Evolutionary conservation across 257 asterid species (phyloP), one percentile per base, ranked within the genome.

Genomic region (Oldenlandia corymbosa): DNA sequence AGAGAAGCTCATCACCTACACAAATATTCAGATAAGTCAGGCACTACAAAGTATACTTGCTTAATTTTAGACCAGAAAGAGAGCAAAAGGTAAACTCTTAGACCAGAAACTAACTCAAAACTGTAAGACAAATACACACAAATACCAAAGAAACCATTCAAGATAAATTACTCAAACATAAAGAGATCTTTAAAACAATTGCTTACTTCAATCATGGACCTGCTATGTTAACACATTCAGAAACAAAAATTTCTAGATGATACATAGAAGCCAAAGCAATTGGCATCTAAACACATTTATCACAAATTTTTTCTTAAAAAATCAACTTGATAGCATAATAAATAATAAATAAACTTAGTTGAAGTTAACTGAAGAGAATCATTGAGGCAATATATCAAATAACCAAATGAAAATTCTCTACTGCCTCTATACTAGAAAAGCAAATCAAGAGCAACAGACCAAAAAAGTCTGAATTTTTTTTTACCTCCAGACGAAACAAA

Each of bases 1-100:
- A 91, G 62, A 91, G 98, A n/a, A 91, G 94, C 78, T 91, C 98
- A 70, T 87, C 95, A 53, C 95, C 95, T 87, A 42, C 4, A 52
- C 18, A 32, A 21, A 48, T 20, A 42, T 20, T 28, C 32, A 34
- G 47, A 28, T 11, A 17, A 31, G 24, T 36, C 5, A 31, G 54
- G 26, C 28, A 8, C 6, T 10, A 56, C 17, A 56, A 18, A 7
- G 47, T n/a, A n/a, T n/a, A n/a, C n/a, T n/a, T n/a, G n/a, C 7
- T 58, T 18, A 20, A 34, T n/a, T 9, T 43, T 34, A 58, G 30
- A 42, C 20, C 36, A 28, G 30, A 20, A 2, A 5, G 24, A 34
- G 20, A 58, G 10, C 47, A 56, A 32, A 8, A 32, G 2, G 12
- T 2, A 56, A 53, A 16, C 27, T 56, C 28, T 56, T n/a, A 16